Evolutionary conservation across 108 stramenopile genomes (phyloP).

Genomic region (Nitzschia putrida): DNA sequence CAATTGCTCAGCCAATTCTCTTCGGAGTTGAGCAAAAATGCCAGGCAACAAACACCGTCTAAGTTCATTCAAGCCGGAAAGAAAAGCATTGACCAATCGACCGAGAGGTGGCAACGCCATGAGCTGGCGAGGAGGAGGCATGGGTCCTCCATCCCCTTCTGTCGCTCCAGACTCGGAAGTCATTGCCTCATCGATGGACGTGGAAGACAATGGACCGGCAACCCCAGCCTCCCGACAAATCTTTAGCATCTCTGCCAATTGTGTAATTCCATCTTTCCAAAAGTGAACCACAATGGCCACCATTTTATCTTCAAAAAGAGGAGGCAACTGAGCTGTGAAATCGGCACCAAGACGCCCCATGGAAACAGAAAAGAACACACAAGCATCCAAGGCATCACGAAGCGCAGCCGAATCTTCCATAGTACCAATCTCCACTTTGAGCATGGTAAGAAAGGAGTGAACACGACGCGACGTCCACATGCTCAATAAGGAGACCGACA

Average conservation of each 20-base stretch:
- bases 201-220: conserved; percentile 63
- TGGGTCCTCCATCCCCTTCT: conserved; percentile 12
- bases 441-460: conserved; percentile 66
- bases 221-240: conserved; percentile 79
- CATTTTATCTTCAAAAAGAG: conserved; percentile 70
- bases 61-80: conserved; percentile 79
- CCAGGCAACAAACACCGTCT: conserved; percentile 83
- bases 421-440: conserved; percentile 38
- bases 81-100: conserved; percentile 75
- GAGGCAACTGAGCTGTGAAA: conserved; percentile 71
- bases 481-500: conserved; percentile 64
- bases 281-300: conserved; percentile 47
- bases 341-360: conserved; percentile 88
- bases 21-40: conserved; percentile 57
- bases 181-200: conserved; percentile 14
- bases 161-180: conserved; percentile 26
- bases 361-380: conserved; percentile 75
- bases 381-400: conserved; percentile 81
- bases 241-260: conserved; percentile 68
- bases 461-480: conserved; percentile 82
- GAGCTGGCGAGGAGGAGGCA: conserved; percentile 68
- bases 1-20: conserved; percentile 31
- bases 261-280: conserved; percentile 71
- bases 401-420: conserved; percentile 73
- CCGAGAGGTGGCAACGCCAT: conserved; percentile 84